Conservation (phyloP, 208 protist species). For the Leptomonas seymouri region DNA sequence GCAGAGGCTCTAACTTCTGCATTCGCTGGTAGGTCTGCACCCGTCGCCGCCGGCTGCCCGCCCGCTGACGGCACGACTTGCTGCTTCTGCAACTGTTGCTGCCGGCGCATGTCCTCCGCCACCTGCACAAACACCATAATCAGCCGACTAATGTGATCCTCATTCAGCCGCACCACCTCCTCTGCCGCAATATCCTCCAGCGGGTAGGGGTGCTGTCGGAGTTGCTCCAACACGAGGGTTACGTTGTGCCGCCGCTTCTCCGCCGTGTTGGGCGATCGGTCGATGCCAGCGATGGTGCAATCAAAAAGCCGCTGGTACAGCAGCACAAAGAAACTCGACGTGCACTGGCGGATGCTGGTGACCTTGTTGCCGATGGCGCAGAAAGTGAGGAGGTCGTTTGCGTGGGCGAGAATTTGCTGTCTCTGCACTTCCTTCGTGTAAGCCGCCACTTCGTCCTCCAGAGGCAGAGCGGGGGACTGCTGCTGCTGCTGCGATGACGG, state of each 20-base stretch:
- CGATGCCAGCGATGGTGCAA: conserved; percentile 69
- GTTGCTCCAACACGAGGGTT: conserved; percentile 69
- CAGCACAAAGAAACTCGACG: conserved; percentile 87
- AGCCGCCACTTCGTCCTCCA: neutral
- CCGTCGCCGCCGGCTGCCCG: too few species aligned
- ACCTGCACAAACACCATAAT: conserved; percentile 81
- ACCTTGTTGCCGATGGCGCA: conserved; percentile 66
- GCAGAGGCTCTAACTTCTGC: neutral
- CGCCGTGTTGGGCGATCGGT: conserved; percentile 65
- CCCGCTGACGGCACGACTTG: conserved; percentile 10
- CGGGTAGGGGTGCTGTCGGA: conserved; percentile 58
- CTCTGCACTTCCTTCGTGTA: conserved; percentile 38
- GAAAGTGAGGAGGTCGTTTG: conserved; percentile 62
- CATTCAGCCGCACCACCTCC: conserved; percentile 77
- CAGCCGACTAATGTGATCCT: conserved; percentile 83
- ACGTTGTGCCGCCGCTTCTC: conserved; percentile 85
- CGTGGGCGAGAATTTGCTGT: conserved; percentile 61
- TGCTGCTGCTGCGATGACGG: neutral
- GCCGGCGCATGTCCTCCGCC: conserved; percentile 41
- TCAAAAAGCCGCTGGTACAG: conserved; percentile 86
- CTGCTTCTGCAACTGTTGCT: conserved; percentile 18
- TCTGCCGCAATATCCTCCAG: conserved; percentile 67
- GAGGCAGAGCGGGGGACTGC: neutral
- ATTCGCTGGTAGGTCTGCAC: neutral
- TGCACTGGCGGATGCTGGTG: conserved; percentile 79